phyloP scores from a whole-genome alignment of 768 basidiomycete species.

The Galerina sulciceps region DNA sequence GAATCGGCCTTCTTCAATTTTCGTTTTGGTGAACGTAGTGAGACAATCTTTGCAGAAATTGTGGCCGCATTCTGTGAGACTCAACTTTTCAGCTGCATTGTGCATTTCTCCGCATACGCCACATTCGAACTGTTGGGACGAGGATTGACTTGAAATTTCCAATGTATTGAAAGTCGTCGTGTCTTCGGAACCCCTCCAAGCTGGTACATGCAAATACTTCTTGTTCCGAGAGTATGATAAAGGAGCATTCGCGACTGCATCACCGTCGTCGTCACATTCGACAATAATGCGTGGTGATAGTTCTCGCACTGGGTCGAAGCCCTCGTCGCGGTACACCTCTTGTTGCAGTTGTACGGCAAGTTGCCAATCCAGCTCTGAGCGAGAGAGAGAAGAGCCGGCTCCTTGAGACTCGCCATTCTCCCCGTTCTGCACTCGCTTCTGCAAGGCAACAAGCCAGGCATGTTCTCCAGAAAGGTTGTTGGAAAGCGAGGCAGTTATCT shows the following conservation, averaged over 20 bases:
- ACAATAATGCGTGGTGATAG: neutral
- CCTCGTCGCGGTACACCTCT: constrained; percentile 22
- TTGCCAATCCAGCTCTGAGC: constrained; percentile 19
- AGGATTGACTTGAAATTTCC: constrained; percentile 19
- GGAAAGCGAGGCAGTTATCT: constrained; percentile 15
- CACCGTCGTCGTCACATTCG: neutral
- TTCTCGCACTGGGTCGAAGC: neutral
- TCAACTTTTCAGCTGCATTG: constrained; percentile 44
- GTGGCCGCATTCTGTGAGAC: constrained; percentile 51
- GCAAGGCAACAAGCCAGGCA: constrained; percentile 21
- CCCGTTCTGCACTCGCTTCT: constrained; percentile 14
- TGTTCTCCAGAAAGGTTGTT: constrained; percentile 9
- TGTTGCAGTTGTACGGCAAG: constrained; percentile 40
- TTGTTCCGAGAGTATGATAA: constrained; percentile 7
- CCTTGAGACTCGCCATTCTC: neutral
- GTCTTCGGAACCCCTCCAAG: neutral
- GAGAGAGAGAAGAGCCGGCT: constrained; percentile 1
- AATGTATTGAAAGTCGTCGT: constrained; percentile 25
- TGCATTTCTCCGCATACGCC: constrained; percentile 58
- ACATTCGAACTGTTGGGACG: constrained; percentile 45
- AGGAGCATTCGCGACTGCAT: neutral
- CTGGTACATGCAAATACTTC: neutral
- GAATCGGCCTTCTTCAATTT: constrained; percentile 55
- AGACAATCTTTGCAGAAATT: constrained; percentile 60
- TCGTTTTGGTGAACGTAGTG: constrained; percentile 41